Percentiles rank a stretch among this genome's conserved stretches.
Evolutionary conservation across 2,329 filamentous ascomycete species (phyloP).

Genomic region (Didymella pomorum): DNA sequence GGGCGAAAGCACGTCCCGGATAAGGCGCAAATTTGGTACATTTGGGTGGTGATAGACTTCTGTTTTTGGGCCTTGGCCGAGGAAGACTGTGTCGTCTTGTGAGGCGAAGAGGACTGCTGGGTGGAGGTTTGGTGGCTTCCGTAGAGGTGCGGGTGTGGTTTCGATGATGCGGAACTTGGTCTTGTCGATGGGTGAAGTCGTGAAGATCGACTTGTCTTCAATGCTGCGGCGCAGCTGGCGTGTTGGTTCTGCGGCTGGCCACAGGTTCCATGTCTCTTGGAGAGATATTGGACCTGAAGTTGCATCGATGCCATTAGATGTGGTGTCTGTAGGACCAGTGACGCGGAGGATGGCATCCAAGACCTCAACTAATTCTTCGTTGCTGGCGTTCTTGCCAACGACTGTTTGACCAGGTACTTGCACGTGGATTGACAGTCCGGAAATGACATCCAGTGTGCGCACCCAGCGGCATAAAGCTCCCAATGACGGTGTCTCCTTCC

Average conservation of each 20-base stretch:
- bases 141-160: slow-evolving; percentile 64
- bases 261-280: slow-evolving; percentile 68
- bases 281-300: slow-evolving; percentile 62
- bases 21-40: slow-evolving; percentile 68
- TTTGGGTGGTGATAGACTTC: slow-evolving; percentile 66
- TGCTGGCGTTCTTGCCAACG: slow-evolving; percentile 55
- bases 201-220: slow-evolving; percentile 59
- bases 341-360: slow-evolving; percentile 71
- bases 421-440: slow-evolving; percentile 67
- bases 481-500: slow-evolving; percentile 70
- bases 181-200: slow-evolving; percentile 36
- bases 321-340: slow-evolving; percentile 66
- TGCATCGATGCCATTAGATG: slow-evolving; percentile 31
- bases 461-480: slow-evolving; percentile 77
- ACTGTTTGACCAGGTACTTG: slow-evolving; percentile 49
- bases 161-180: slow-evolving; percentile 67
- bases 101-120: slow-evolving; percentile 71
- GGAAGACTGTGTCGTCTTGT: slow-evolving; percentile 62
- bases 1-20: slow-evolving; percentile 66
- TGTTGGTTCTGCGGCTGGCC: slow-evolving; percentile 51
- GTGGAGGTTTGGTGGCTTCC: slow-evolving; percentile 74
- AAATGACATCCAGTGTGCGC: slow-evolving; percentile 73
- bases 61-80: slow-evolving; percentile 58
- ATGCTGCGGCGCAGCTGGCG: slow-evolving; percentile 65
- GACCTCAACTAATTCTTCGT: slow-evolving; percentile 62